Evolutionary conservation across 2,329 filamentous ascomycete genomes (phyloP), one percentile per base, ranked within the genome.

Genomic region (Aspergillus piperis): DNA sequence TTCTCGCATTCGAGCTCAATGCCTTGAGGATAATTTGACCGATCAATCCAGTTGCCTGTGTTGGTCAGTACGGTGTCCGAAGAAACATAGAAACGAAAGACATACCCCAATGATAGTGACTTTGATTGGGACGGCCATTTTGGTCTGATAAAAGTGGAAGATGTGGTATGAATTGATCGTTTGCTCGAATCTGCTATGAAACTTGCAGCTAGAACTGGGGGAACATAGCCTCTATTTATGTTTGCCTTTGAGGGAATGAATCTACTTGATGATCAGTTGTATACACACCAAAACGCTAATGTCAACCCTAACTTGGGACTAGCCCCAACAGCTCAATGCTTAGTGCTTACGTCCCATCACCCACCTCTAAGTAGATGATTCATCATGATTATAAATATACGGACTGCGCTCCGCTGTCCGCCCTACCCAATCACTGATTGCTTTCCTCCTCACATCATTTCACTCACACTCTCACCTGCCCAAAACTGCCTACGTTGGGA

Each of bases 31-130:
- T 67, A 27, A 67, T 64, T 8, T 60, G 62, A 27, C 70, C 68
- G 23, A 73, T 60, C 50, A 53, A 64, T 7, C 69, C 70, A 30
- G 62, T 63, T 50, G 68, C 71, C 70, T 72, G 25, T 10, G 23
- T 21, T 30, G 15, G 25, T 58, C 39, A 56, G 23, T 8, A 38
- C 32, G 8, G 30, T 32, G 41, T 10, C 17, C n/a, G 21, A 13
- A 10, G 11, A 3, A 51, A 8, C 5, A 47, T 38, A 15, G 32
- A 32, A 1, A 23, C 0, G 30, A 7, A n/a, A n/a, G 50, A 17
- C 8, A 60, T 66, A 69, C 67, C 2, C 66, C 66, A 32, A 68
- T 41, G 21, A 68, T 25, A 15, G 55, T 58, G 39, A 68, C 55
- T 30, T 66, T 65, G 15, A 57, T 64, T 13, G 57, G 51, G 11